Evolutionary conservation across 2,329 filamentous ascomycete genomes (phyloP), one percentile per base, ranked within the genome.

Genomic region (Aspergillus clavatus): DNA sequence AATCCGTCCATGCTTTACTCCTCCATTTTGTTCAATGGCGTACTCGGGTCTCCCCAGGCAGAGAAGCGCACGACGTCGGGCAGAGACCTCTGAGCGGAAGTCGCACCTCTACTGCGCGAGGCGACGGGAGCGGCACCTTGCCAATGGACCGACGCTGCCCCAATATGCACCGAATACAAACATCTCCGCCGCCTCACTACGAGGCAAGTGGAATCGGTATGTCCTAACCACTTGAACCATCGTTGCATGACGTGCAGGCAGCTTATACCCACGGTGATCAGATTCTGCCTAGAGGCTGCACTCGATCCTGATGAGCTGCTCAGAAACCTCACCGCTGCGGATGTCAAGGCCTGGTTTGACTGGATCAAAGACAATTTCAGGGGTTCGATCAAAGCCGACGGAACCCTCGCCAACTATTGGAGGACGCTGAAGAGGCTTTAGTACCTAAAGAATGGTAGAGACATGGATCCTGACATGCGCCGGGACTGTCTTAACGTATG

Each of bases 371-470:
- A 42, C 28, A 50, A 53, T 37, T 54, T 55, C 29, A 6, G 3
- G 18, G 46, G 48, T 4, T 55, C 40, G 21, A 41, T 53, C 14
- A 55, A 50, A 43, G 42, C 42, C 22, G 7, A 55, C 36, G 19
- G 45, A 37, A 38, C 47, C 12, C 43, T 54, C 22, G 18, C 43
- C 7, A 51, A 46, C 41, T 53, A 54, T 29, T 54, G 16, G 48
- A 53, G 51, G 40, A 53, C 40, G 23, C 37, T 55, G 4, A 55
- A 55, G 40, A 46, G 48, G 31, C 44, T 55, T 26, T 53, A 55
- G 43, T 55, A 42, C 5, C 40, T 53, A 10, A 48, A 51, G 27
- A 48, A 38, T 22, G 4, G 10, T 14, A n/a, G 38, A 27, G 29
- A 31, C 21, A 53, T 53, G 38, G 40, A 39, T 7, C 10, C 26